phyloP scores from a whole-genome alignment of 1,284 basidiomycete genomes.

The Cronartium ribicola region DNA sequence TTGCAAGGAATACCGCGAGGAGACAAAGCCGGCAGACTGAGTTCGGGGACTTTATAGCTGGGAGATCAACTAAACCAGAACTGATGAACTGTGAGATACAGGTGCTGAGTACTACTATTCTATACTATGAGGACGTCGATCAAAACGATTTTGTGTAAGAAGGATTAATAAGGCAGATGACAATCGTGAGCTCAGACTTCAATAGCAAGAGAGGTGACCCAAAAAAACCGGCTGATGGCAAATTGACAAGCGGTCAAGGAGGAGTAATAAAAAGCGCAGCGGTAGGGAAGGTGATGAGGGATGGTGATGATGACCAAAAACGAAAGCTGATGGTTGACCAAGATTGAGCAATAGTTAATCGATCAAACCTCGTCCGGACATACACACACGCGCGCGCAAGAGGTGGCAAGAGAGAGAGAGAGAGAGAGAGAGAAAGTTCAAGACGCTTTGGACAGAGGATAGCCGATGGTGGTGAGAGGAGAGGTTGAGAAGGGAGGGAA shows the following conservation, averaged over 20 bases:
- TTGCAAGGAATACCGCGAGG: neutral
- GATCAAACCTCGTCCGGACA: neutral
- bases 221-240: too few species aligned
- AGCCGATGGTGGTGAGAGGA: slow-evolving; percentile 4
- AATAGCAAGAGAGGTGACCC: too few species aligned
- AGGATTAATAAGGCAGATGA: neutral
- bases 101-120: neutral
- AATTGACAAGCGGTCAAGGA: neutral
- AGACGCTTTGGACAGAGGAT: slow-evolving; percentile 15
- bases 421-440: neutral
- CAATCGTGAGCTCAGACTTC: neutral
- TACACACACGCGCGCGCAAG: neutral
- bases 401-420: neutral
- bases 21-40: neutral
- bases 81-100: neutral
- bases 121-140: too few species aligned
- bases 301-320: neutral
- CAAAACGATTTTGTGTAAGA: too few species aligned
- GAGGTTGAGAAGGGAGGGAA: neutral
- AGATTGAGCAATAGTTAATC: neutral
- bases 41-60: neutral
- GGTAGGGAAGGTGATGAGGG: neutral
- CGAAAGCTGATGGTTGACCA: neutral
- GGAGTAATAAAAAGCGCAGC: neutral
- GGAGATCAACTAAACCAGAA: neutral